Evolutionary conservation across 1,284 basidiomycete genomes (phyloP), one percentile per base, ranked within the genome.

Genomic region (Porodaedalea pini): DNA sequence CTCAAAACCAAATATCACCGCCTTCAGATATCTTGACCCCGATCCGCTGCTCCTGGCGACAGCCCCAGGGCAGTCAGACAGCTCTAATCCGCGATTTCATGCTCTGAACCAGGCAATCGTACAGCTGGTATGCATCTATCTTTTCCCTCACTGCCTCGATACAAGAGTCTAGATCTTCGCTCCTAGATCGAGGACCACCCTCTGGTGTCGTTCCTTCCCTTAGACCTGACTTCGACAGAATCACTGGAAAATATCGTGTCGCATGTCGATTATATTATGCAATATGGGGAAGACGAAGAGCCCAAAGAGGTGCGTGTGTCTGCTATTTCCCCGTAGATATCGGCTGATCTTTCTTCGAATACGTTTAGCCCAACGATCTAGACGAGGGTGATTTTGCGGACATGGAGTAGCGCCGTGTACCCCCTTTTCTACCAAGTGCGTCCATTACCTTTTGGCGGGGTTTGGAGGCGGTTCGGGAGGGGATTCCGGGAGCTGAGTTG

Each of bases 211-310:
- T 99, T 99, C 78, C 75, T 99, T 39, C 95, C 97, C 1, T 80
- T 99, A 44, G 94, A 99, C 72, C 84, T 98, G 51, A 89, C 92
- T 2, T 84, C 86, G 61, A 85, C 95, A 52, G 94, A 98, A 66
- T 94, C 92, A 7, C 79, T 99, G 50, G 92, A 93, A 67, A 87
- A 84, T 1, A 86, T 98, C 11, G 79, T 99, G 51, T 94, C 92
- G 68, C 94, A 98, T 70, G 90, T 99, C 58, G 97, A 99, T 75
- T 95, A 95, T 67, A 89, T 93, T 61, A 92, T 98, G 84, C 95
- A 98, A 71, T 98, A 95, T 65, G 93, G 92, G 45, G 92, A 95
- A 74, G 91, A 94, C 61, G 92, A 95, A 68, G 92, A 95, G 68
- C 93, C 92, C 21, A 91, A 87, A 75, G 90, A 92, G 82, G 89